These are phyloP conservation scores for Aspergillus bridgeri DNA, from an alignment of 495 filamentous ascomycete species.

Conservation along the genomic window DNA sequence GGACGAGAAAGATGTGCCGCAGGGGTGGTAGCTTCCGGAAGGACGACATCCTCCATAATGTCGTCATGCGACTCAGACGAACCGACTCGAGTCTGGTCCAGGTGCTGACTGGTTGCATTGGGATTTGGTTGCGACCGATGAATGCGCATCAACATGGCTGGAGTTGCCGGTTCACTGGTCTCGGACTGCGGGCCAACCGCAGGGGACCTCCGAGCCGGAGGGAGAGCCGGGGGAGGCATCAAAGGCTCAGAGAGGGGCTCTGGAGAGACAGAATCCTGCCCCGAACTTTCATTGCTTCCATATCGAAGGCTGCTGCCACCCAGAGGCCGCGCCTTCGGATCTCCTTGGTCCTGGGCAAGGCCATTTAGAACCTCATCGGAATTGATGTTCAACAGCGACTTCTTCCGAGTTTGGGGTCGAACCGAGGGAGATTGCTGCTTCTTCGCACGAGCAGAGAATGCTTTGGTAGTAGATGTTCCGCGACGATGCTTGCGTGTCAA, in stretches of 20 bases:
- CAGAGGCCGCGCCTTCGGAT: slow-evolving; percentile 25
- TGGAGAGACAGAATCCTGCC: slow-evolving; percentile 66
- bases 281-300: slow-evolving; percentile 57
- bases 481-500: slow-evolving; percentile 37
- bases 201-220: slow-evolving; percentile 51
- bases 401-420: slow-evolving; percentile 67
- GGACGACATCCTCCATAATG: slow-evolving; percentile 62
- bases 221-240: slow-evolving; percentile 68
- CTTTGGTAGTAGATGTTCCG: slow-evolving; percentile 39
- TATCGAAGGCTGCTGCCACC: slow-evolving; percentile 37
- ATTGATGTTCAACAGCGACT: slow-evolving; percentile 54
- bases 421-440: slow-evolving; percentile 82
- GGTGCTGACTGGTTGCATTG: slow-evolving; percentile 23
- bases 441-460: slow-evolving; percentile 44
- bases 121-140: slow-evolving; percentile 38
- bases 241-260: slow-evolving; percentile 65
- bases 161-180: slow-evolving; percentile 63
- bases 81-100: slow-evolving; percentile 25
- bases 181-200: slow-evolving; percentile 42
- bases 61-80: slow-evolving; percentile 46
- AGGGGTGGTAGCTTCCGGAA: slow-evolving; percentile 58
- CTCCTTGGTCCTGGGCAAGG: slow-evolving; percentile 31
- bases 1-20: slow-evolving; percentile 27
- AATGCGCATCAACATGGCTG: slow-evolving; percentile 80
- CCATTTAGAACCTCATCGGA: slow-evolving; percentile 45